phyloP scores from a whole-genome alignment of 2,329 filamentous ascomycete species.

The Venturia nashicola region DNA sequence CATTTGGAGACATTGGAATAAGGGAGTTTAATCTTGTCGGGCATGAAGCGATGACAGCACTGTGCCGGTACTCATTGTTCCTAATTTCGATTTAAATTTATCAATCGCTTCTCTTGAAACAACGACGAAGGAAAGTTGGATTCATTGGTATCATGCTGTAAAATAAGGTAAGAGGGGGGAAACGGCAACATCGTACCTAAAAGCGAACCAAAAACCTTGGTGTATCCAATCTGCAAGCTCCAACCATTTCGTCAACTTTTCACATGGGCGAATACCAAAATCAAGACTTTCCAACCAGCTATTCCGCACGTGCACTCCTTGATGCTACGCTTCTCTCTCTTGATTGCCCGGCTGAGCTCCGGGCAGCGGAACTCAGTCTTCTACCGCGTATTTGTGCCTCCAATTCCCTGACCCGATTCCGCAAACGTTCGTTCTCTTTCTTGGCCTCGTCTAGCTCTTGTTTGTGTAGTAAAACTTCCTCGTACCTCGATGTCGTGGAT shows the following conservation, averaged over 20 bases:
- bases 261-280: background rate
- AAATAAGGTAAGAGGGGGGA: background rate
- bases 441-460: constrained; percentile 37
- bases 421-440: constrained; percentile 35
- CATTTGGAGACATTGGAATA: too few species aligned
- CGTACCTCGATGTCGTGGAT: constrained; percentile 24
- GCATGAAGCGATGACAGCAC: too few species aligned
- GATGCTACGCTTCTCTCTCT: background rate
- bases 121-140: background rate
- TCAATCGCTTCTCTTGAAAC: background rate
- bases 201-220: background rate
- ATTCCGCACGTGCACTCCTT: background rate
- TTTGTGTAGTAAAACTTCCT: constrained; percentile 31
- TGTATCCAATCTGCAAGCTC: background rate
- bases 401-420: constrained; percentile 34
- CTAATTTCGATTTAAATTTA: background rate
- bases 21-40: too few species aligned
- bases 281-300: background rate
- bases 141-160: constrained; percentile 1
- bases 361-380: constrained; percentile 13
- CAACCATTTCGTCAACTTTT: background rate
- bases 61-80: too few species aligned
- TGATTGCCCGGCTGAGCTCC: background rate
- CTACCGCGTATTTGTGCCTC: constrained; percentile 30
- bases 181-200: background rate